These are phyloP conservation scores for Sabuloglossum arenarium DNA, from an alignment of 495 filamentous ascomycete genomes.

Conservation along the genomic window DNA sequence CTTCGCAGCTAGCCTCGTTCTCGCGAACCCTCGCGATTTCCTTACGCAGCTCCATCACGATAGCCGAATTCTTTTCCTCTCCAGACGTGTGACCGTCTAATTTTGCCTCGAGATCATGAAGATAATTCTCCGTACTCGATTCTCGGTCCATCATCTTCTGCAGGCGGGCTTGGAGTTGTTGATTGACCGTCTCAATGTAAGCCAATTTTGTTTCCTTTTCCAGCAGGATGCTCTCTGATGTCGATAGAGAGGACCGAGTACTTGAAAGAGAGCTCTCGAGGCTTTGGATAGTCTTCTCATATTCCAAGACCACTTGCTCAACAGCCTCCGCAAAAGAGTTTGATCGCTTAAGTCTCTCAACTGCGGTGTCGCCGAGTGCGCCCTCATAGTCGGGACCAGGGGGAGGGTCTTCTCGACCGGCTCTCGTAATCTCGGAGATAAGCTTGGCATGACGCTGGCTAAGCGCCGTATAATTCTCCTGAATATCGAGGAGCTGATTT, in stretches of 20 bases:
- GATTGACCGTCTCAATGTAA: slow-evolving; percentile 77
- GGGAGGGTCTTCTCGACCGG: slow-evolving; percentile 27
- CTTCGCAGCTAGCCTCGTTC: slow-evolving; percentile 71
- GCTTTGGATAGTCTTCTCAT: slow-evolving; percentile 94
- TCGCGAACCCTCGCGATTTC: slow-evolving; percentile 80
- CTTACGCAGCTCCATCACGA: slow-evolving; percentile 73
- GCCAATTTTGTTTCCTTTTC: slow-evolving; percentile 88
- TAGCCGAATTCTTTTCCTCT: slow-evolving; percentile 74
- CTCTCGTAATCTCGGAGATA: slow-evolving; percentile 82
- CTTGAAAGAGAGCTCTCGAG: slow-evolving; percentile 83
- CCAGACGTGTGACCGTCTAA: slow-evolving; percentile 77
- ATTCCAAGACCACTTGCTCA: slow-evolving; percentile 89
- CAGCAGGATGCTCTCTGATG: slow-evolving; percentile 61
- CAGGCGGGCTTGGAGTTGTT: slow-evolving; percentile 68
- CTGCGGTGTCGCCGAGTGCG: slow-evolving; percentile 53
- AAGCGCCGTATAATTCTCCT: slow-evolving; percentile 86
- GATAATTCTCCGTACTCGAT: slow-evolving; percentile 69
- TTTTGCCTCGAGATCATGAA: slow-evolving; percentile 75
- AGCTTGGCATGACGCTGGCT: slow-evolving; percentile 84
- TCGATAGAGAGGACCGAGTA: slow-evolving; percentile 65
- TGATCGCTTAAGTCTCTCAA: slow-evolving; percentile 78
- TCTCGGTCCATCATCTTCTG: slow-evolving; percentile 86
- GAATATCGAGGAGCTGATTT: slow-evolving; percentile 77
- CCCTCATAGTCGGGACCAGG: slow-evolving; percentile 16
- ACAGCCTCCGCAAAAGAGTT: slow-evolving; percentile 89